phyloP scores from a whole-genome alignment of 495 filamentous ascomycete genomes.

The Daldinia decipiens region DNA sequence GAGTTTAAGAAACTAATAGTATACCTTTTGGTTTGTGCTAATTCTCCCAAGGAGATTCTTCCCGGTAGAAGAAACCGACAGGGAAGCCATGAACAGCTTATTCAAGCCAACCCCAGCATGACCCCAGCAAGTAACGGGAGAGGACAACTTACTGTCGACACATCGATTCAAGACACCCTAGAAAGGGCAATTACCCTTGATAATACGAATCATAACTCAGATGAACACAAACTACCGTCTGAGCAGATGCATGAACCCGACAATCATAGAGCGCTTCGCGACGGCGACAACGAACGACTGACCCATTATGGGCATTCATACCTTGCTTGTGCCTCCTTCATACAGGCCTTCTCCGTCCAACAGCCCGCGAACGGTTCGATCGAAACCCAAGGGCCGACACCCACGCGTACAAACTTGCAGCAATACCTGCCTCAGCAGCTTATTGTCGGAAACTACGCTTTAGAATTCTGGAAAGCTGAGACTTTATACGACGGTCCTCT shows the following conservation, averaged over 20 bases:
- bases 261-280: neutral
- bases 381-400: neutral
- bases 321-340: neutral
- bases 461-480: slow-evolving; percentile 14
- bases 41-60: neutral
- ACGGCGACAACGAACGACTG: slow-evolving; percentile 3
- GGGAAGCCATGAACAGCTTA: neutral
- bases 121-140: neutral
- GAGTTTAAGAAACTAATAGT: neutral
- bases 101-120: neutral
- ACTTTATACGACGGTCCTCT: slow-evolving; percentile 19
- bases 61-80: neutral
- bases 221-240: neutral
- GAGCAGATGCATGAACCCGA: neutral
- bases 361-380: neutral
- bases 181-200: neutral
- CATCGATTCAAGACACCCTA: neutral
- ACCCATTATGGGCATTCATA: neutral
- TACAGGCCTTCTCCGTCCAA: neutral
- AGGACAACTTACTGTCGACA: slow-evolving; percentile 4
- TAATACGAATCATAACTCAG: neutral
- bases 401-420: neutral
- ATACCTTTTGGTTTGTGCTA: neutral
- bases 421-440: slow-evolving; percentile 17
- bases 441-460: neutral